phyloP scores from a whole-genome alignment of 2,329 filamentous ascomycete species.

The Hypoxylon sp. region DNA sequence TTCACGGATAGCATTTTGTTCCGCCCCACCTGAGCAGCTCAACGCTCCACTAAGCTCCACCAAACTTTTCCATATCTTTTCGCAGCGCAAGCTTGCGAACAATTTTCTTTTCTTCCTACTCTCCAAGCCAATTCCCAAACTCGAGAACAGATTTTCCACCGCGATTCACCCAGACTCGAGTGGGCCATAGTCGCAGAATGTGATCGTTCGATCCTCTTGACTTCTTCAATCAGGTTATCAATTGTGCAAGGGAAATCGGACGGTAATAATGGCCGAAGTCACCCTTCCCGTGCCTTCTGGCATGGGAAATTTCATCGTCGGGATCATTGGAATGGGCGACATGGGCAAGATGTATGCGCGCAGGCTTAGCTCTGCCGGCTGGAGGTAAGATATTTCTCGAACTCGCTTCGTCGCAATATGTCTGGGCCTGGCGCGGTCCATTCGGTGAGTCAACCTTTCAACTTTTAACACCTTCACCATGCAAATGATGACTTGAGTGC shows the following conservation, averaged over 20 bases:
- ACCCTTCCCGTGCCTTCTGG: slow-evolving; percentile 51
- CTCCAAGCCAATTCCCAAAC: slow-evolving; percentile 11
- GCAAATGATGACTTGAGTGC: slow-evolving; percentile 99
- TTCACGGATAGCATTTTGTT: slow-evolving; percentile 4
- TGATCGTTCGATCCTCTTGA: slow-evolving; percentile 32
- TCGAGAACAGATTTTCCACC: slow-evolving; percentile 2
- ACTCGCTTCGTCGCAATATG: slow-evolving; percentile 18
- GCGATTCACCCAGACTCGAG: slow-evolving; percentile 10
- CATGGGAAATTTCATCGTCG: slow-evolving; percentile 81
- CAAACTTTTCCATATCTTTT: slow-evolving; percentile 29
- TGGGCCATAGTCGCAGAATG: slow-evolving; percentile 31
- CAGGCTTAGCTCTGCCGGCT: slow-evolving; percentile 88
- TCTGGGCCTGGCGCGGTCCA: slow-evolving; percentile 42
- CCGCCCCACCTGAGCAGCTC: slow-evolving; percentile 9
- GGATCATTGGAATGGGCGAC: slow-evolving; percentile 98
- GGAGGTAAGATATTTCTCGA: slow-evolving; percentile 77
- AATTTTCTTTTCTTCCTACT: slow-evolving; percentile 26
- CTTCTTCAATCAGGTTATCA: slow-evolving; percentile 27
- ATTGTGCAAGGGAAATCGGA: slow-evolving; percentile 18
- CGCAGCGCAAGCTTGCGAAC: slow-evolving; percentile 13
- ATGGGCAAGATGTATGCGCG: slow-evolving; percentile 99
- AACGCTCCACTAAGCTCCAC: slow-evolving; percentile 18
- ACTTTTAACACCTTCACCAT: slow-evolving; percentile 44
- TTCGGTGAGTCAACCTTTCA: slow-evolving; percentile 54
- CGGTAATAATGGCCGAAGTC: slow-evolving; percentile 43